Evolutionary conservation across 108 stramenopile genomes (phyloP), one percentile per base, ranked within the genome.

Genomic region (Nitzschia putrida): DNA sequence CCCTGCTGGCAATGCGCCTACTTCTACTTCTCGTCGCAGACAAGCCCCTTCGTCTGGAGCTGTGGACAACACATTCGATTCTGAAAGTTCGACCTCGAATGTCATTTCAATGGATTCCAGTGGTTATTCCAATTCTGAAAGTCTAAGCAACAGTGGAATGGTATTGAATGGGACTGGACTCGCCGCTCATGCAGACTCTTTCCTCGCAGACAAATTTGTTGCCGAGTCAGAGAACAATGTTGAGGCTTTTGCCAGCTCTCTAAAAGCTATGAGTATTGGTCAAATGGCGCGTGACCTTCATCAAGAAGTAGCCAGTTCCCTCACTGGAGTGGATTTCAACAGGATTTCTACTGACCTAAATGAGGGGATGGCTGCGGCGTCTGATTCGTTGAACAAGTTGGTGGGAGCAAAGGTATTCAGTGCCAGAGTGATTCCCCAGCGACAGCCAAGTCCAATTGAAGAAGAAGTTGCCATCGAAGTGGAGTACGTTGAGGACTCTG

Each of bases 391-490:
- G 10, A 52, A 61, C 44, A 64, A 56, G 11, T 22, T 69, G 5
- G 68, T 61, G 12, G 56, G 53, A 20, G 55, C 12, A 53, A 61
- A 66, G 5, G 61, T 76, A 13, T 66, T 77, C 55, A 24, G 69
- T 10, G 47, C 42, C 2, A 41, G 29, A 47, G 34, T 43, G 64
- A 10, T 38, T 12, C 37, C 10, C 37, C 29, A 5, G 42, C 42
- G 68, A 57, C 8, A 22, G 13, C 25, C 69, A 14, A 64, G 64
- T 42, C 69, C 69, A 8, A 58, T 72, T n/a, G 73, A 81, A 24
- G 79, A 75, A 68, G 77, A 74, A 64, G 69, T 82, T 24, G 81
- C 81, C 22, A 82, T 82, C 57, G 81, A 82, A 70, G 76, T 82
- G 21, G 81, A 82, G 53, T 82, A 77, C 64, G 45, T 82, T 37